A percentile compares a stretch with the other conserved stretches of the same genome.
Conservation (phyloP, 1,284 basidiomycete species). For the Ceratobasidium theobromae region DNA sequence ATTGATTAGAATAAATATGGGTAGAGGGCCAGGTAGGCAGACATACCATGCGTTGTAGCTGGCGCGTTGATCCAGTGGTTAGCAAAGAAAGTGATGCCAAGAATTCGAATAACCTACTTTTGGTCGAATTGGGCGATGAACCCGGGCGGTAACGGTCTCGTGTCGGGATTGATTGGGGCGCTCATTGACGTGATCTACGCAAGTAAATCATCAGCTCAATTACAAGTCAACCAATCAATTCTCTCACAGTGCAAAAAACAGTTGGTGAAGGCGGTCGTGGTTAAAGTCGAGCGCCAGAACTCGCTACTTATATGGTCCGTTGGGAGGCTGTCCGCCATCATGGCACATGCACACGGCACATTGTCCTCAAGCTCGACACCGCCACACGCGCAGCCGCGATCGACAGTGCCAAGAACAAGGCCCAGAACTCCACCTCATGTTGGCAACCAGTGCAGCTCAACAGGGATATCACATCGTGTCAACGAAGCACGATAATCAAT, state of each 20-base stretch:
- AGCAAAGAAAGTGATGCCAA: slow-evolving; percentile 37
- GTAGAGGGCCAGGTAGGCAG: neutral
- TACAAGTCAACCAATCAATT: neutral
- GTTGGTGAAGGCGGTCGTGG: neutral
- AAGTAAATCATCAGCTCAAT: neutral
- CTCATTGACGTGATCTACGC: slow-evolving; percentile 5
- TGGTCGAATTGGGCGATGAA: slow-evolving; percentile 69
- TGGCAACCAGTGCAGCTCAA: too few relatives aligned
- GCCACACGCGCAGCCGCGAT: slow-evolving; percentile 1
- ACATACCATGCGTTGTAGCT: slow-evolving; percentile 64
- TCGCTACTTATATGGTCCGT: too few relatives aligned
- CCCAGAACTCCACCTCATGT: too few relatives aligned
- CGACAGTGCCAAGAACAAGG: too few relatives aligned
- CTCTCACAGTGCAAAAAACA: neutral
- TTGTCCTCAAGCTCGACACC: neutral
- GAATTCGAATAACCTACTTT: slow-evolving; percentile 52
- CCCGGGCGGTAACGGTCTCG: slow-evolving; percentile 46
- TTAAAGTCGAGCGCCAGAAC: too few relatives aligned
- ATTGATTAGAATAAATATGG: neutral
- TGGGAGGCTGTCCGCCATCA: too few relatives aligned
- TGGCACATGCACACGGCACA: too few relatives aligned
- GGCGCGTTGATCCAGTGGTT: slow-evolving; percentile 25
- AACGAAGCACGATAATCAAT: too few relatives aligned
- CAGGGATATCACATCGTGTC: too few relatives aligned
- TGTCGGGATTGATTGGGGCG: slow-evolving; percentile 25